Evolutionary conservation across 768 basidiomycete genomes (phyloP).

Genomic region (Lyophyllum shimeji): DNA sequence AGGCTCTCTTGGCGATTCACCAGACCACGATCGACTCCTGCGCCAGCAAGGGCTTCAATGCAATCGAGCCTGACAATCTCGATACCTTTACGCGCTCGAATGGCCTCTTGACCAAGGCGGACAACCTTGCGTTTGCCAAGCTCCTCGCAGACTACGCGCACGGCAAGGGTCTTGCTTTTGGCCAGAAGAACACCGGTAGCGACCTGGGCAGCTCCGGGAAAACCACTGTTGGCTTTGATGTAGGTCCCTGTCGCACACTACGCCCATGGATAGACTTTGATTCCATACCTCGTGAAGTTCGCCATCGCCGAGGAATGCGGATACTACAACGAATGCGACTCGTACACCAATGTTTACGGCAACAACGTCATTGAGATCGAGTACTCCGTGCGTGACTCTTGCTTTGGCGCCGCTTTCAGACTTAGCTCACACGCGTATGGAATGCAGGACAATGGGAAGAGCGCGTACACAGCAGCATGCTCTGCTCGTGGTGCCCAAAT

Average conservation of each 20-base stretch:
- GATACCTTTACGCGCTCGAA: neutral
- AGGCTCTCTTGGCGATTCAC: neutral
- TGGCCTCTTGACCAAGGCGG: neutral
- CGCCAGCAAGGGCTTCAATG: neutral
- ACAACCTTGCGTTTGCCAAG: neutral
- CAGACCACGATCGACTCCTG: neutral
- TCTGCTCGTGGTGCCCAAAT: neutral
- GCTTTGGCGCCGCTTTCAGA: neutral
- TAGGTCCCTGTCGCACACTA: neutral
- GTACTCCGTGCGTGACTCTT: neutral
- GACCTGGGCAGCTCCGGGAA: neutral
- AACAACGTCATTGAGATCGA: neutral
- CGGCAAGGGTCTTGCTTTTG: neutral
- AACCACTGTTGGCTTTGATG: neutral
- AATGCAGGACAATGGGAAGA: neutral
- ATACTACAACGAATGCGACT: neutral
- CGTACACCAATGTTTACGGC: neutral
- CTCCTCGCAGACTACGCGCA: neutral
- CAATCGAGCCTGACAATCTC: neutral
- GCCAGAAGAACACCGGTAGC: neutral
- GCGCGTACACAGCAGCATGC: neutral
- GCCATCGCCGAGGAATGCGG: neutral
- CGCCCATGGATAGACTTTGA: neutral
- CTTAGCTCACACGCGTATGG: neutral
- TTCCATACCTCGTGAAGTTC: neutral